Evolutionary conservation across 257 asterid genomes (phyloP), one percentile per base, ranked within the genome.

Genomic region (Lycium ferocissimum): DNA sequence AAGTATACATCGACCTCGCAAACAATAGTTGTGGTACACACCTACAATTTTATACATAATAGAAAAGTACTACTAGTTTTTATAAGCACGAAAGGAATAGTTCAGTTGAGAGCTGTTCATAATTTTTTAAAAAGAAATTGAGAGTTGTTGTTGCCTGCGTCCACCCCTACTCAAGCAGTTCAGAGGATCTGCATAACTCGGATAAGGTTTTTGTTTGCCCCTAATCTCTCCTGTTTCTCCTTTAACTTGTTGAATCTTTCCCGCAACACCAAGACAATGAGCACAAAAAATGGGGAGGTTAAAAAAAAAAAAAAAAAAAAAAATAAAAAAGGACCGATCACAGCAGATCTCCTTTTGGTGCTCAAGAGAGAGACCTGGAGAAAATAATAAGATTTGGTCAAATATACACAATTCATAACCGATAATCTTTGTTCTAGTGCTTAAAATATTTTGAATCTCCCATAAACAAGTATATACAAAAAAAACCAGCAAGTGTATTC

Each of bases 191-290:
- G 40, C 78, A 38, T 5, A 14, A 70, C 40, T 8, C 20, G 14
- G n/a, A 53, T 4, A 53, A 78, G 0, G 53, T 26, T 51, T 14
- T 51, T 75, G 62, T 2, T 26, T 6, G 62, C 20, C 2, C 81
- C 26, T 47, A 43, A 75, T 49, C 58, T 58, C 45, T 8, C 26
- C 9, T 53, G 9, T 43, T 54, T 59, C 15, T 40, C 49, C 54
- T 9, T 45, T 72, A 72, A 45, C n/a, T 6, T 43, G 59, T 69
- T 18, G 78, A 67, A 69, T 83, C 81, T 58, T 83, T 69, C 70
- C 85, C 85, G 56, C 85, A 83, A 37, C 43, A 47, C 37, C 85
- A 49, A 12, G 45, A 75, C 81, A 22, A 75, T 75, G 49, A 75
- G 81, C 62, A 47, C 13, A 22, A 22, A 20, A 66, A 18, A 26